phyloP scores from a whole-genome alignment of 345 rosid species.

The Eucalyptus sideroxylon region DNA sequence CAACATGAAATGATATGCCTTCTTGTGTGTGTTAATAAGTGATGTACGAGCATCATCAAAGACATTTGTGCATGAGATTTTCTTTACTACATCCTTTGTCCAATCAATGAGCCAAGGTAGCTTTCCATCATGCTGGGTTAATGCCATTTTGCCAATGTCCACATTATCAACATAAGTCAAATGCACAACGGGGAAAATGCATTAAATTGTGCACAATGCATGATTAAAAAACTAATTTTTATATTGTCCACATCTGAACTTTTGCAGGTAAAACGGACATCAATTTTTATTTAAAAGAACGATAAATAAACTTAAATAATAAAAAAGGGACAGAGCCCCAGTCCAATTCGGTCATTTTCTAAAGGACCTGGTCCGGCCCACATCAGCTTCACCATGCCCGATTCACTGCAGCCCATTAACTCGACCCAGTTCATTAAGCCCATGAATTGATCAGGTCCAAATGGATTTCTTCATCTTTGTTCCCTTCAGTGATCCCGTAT shows the following conservation, averaged over 20 bases:
- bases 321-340: neutral
- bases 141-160: too few species aligned
- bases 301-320: too few species aligned
- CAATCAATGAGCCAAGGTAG: fast-evolving
- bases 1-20: fast-evolving
- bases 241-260: neutral
- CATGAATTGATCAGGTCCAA: neutral
- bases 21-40: too few species aligned
- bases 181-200: neutral
- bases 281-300: too few species aligned
- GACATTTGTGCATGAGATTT: fast-evolving
- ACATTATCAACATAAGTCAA: too few species aligned
- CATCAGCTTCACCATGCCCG: neutral
- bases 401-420: fast-evolving
- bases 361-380: neutral
- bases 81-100: too few species aligned
- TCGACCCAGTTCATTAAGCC: neutral
- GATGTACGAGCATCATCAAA: too few species aligned
- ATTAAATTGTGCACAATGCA: neutral
- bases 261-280: neutral
- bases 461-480: neutral
- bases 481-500: neutral
- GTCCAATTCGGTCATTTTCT: fast-evolving
- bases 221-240: too few species aligned
- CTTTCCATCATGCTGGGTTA: too few species aligned